phyloP scores from a whole-genome alignment of 768 basidiomycete genomes.

The Podaxis mareebaensis region DNA sequence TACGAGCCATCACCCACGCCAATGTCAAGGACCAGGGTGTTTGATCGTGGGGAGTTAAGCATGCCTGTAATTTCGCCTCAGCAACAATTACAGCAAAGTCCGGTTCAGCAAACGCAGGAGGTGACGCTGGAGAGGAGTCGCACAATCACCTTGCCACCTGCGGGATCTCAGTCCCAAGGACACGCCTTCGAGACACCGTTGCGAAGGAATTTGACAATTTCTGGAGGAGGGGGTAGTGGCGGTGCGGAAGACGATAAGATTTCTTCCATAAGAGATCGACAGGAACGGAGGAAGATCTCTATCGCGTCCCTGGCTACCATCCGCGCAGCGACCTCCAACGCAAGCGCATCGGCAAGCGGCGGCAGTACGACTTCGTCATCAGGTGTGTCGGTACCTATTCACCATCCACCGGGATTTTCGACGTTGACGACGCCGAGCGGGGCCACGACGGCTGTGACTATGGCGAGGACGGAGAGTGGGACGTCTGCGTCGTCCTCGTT shows the following conservation, averaged over 20 bases:
- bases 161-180: constrained; percentile 25
- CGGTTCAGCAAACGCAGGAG: constrained; percentile 17
- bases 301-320: constrained; percentile 38
- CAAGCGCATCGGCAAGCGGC: constrained; percentile 19
- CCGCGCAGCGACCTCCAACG: constrained; percentile 18
- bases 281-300: constrained; percentile 31
- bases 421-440: constrained; percentile 51
- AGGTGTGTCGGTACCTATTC: constrained; percentile 46
- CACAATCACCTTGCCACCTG: constrained; percentile 49
- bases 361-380: constrained; percentile 36
- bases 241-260: constrained; percentile 5
- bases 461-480: constrained; percentile 50
- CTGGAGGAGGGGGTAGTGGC: neutral
- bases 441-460: constrained; percentile 64
- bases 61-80: constrained; percentile 15
- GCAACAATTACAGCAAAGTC: constrained; percentile 12
- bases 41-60: constrained; percentile 24
- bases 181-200: constrained; percentile 57
- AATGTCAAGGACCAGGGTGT: constrained; percentile 14
- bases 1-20: constrained; percentile 17
- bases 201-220: constrained; percentile 22
- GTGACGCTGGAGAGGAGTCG: constrained; percentile 42
- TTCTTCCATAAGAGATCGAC: constrained; percentile 17
- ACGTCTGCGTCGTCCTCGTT: constrained; percentile 60
- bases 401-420: constrained; percentile 41